Evolutionary conservation across 2,329 filamentous ascomycete species (phyloP), one percentile per base, ranked within the genome.

Genomic region (Pseudogymnoascus sp.): DNA sequence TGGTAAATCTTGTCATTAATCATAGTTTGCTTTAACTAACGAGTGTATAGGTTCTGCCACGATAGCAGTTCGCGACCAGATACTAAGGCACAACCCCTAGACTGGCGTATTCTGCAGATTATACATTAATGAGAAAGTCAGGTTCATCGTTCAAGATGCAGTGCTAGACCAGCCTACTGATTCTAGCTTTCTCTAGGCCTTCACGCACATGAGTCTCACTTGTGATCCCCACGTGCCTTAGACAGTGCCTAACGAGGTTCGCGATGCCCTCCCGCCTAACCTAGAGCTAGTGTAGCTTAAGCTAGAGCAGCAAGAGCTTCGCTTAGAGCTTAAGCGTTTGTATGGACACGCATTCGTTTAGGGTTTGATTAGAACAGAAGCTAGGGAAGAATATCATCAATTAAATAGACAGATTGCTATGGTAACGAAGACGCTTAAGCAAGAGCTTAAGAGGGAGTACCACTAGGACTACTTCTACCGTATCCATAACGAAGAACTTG

Each of bases 121-220:
- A 57, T 57, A 25, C 11, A 57, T 1, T 11, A 70, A 70, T 57
- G 48, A 70, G 11, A 54, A 13, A 4, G 67, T 71, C 13, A 61
- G 64, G 67, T 70, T 68, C 19, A 71, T 69, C 67, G 54, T 67
- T 21, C 41, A 70, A 62, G 64, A 69, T 43, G 64, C 62, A 48
- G 63, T 64, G 16, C 51, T 64, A 64, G 63, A 64, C 51, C 16
- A 65, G 34, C 60, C 63, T 25, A 67, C 64, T 23, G 57, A 63
- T 51, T 45, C 64, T 51, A 34, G 63, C 11, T 21, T 70, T 54
- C 60, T 65, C n/a, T 34, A 60, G 2, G 62, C 65, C 37, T 68
- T 71, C 31, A 70, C 48, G 21, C 60, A 69, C 39, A 70, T 70
- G 45, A 69, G 66, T 19, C 64, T 70, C 36, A 63, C 63, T 31